Base-by-base conservation (phyloP, 2,329 filamentous ascomycete genomes). In the Ceratocystis alfenasii region DNA sequence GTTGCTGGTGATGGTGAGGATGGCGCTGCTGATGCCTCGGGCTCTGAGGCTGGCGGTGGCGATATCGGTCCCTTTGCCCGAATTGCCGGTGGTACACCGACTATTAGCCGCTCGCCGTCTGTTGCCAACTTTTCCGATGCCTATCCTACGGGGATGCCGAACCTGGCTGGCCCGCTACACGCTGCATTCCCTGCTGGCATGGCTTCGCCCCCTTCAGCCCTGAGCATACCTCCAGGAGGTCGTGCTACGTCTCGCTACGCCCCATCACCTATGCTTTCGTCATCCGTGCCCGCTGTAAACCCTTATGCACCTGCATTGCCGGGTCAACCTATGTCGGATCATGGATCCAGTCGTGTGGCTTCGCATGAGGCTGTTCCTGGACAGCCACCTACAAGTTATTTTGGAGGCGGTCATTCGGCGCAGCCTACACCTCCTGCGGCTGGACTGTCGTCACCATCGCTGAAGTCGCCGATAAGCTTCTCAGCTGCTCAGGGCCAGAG, bases 1-100 rank as follows among this genome's bases (percentile, higher is more conserved):
- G 91, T 99, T 68, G 86, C 89, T 63, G 95, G 94, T 15, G 93
- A 96, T 68, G 93, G 97, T 65, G 84, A 83, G 64, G 91, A 95
- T 67, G 90, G 95, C 67, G 59, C 61, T n/a, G 85, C 83, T 67
- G 88, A 90, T 63, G 79, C 80, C 44, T 79, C 79, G 8, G 84
- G 82, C 0, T 78, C 78, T 4, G 81, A 80, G 64, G 84, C 83
- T 57, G 79, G 74, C 44, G 82, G 82, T 62, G 76, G 74, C 22
- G 87, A 89, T 68, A 75, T 82, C 64, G 90, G 91, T 0, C 91
- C 90, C 1, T 97, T 99, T 74, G 87, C 89, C 6, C 87, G 87
- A 65, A 84, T 96, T 64, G 81, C 88, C 33, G 84, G 87, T n/a
- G 85, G 85, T 36, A 89, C 88, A 1, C 88, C 89, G 5, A 87